These are phyloP conservation scores for Flaveria sonorensis DNA, from an alignment of 129 eudicot genomes.

Conservation along the genomic window DNA sequence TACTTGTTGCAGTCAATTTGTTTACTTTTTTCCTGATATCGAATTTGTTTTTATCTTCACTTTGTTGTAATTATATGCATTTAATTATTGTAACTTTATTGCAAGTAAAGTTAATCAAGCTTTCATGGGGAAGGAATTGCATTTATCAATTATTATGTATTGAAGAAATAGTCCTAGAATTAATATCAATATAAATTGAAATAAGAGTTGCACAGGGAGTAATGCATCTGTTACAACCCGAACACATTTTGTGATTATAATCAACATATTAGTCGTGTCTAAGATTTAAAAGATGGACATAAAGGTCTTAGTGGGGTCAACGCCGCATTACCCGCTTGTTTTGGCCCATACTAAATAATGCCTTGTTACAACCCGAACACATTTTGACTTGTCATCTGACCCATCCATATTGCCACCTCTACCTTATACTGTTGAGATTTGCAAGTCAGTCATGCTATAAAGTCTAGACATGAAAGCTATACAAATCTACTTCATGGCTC, in stretches of 20 bases:
- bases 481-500: conserved; percentile 5
- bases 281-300: background rate
- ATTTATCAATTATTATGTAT: background rate
- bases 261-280: background rate
- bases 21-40: background rate
- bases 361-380: background rate
- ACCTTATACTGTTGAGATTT: conserved; percentile 7
- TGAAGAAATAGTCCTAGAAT: conserved; percentile 9
- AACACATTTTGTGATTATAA: background rate
- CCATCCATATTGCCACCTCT: background rate
- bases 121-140: background rate
- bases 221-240: background rate
- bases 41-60: background rate
- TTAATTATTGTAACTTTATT: background rate
- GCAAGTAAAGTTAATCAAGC: background rate
- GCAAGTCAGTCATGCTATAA: conserved; percentile 16
- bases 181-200: background rate
- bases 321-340: background rate
- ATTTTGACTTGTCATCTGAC: background rate
- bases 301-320: background rate
- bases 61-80: background rate
- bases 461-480: conserved; percentile 9
- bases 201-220: conserved; percentile 9
- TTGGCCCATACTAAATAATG: background rate
- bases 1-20: background rate